Evolutionary conservation across 305 asterid species (phyloP).

Genomic region (Solanum hybrid): DNA sequence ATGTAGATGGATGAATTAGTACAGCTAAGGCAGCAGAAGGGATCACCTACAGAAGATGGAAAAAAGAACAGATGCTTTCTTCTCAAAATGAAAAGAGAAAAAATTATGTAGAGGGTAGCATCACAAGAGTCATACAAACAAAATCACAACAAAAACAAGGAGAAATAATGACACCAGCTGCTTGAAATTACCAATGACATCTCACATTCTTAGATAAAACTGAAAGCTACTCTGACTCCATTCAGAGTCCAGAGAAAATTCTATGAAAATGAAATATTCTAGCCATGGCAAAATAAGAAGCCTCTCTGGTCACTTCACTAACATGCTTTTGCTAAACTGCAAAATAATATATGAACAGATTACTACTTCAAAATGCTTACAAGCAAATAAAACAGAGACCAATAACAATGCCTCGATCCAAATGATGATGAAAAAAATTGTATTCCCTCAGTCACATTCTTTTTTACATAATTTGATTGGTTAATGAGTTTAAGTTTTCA

Average conservation of each 20-base stretch:
- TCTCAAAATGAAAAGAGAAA: background rate
- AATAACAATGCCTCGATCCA: background rate
- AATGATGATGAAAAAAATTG: background rate
- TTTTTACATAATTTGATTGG: background rate
- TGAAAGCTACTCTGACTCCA: background rate
- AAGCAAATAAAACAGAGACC: background rate
- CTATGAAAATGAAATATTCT: background rate
- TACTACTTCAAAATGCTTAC: background rate
- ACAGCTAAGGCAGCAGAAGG: slow-evolving; percentile 38
- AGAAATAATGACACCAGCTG: background rate
- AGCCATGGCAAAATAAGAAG: background rate
- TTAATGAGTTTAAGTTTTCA: background rate
- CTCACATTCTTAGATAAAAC: background rate
- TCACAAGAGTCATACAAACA: background rate
- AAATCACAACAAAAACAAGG: background rate
- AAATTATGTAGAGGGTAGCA: background rate
- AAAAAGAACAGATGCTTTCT: background rate
- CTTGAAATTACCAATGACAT: background rate
- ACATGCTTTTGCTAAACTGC: background rate
- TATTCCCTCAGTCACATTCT: background rate
- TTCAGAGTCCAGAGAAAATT: background rate
- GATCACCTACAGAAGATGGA: slow-evolving; percentile 17
- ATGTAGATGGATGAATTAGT: slow-evolving; percentile 35
- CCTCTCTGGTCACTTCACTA: background rate
- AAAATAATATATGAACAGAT: background rate